Evolutionary conservation across 345 rosid species (phyloP).

Genomic region (Hirschfeldia incana): DNA sequence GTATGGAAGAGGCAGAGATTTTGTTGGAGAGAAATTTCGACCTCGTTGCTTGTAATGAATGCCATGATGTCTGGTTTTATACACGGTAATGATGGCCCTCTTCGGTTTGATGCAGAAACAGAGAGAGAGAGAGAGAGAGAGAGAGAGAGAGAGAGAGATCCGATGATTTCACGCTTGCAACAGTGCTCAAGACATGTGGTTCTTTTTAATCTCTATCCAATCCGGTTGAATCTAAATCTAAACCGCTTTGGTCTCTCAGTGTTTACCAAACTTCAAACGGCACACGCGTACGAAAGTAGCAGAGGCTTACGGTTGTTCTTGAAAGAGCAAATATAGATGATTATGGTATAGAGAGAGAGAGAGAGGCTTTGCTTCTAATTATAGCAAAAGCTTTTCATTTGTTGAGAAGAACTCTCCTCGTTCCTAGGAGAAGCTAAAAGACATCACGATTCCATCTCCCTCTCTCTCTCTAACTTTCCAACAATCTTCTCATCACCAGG

Average conservation of each 20-base stretch:
- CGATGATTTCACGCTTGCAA: no score
- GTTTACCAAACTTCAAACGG: slow-evolving; percentile 2
- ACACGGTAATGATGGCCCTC: no score
- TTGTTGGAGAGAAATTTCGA: no score
- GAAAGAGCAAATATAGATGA: slow-evolving; percentile 33
- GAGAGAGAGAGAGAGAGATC: no score
- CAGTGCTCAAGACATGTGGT: no score
- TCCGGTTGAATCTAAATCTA: background rate
- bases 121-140: no score
- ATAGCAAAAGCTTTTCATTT: slow-evolving; percentile 5
- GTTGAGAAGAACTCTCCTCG: slow-evolving; percentile 33
- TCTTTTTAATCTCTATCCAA: no score
- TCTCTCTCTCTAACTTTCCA: slow-evolving; percentile 12
- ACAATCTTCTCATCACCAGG: background rate
- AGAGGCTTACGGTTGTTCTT: slow-evolving; percentile 9
- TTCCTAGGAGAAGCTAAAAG: slow-evolving; percentile 18
- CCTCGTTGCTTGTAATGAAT: no score
- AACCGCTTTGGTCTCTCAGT: slow-evolving; percentile 16
- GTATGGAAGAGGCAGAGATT: no score
- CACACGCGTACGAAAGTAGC: slow-evolving; percentile 4
- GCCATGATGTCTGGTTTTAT: no score
- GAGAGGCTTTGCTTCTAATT: slow-evolving; percentile 24
- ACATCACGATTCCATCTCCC: slow-evolving; percentile 4
- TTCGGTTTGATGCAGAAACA: no score
- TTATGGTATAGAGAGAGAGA: slow-evolving; percentile 9